phyloP scores from a whole-genome alignment of 176 grass and related monocot genomes.

The Chloris gayana region DNA sequence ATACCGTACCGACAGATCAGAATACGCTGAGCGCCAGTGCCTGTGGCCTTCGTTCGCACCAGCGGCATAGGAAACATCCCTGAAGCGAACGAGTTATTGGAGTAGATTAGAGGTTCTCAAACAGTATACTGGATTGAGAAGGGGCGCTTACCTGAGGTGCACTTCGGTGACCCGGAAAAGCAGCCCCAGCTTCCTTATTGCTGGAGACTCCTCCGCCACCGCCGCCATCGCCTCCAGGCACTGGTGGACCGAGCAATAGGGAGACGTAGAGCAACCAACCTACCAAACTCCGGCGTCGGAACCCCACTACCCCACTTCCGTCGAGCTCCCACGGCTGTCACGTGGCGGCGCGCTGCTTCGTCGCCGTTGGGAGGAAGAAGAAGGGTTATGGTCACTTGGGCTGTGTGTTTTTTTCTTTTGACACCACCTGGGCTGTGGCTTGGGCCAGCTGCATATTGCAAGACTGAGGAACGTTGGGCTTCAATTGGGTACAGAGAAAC shows the following conservation, averaged over 20 bases:
- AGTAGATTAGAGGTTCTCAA: neutral
- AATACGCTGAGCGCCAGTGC: conserved; percentile 25
- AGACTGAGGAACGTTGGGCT: too few species aligned
- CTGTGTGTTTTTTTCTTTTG: too few species aligned
- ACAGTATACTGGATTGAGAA: neutral
- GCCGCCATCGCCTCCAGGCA: neutral
- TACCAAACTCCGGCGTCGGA: neutral
- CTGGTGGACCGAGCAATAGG: neutral
- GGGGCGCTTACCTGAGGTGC: conserved; percentile 57
- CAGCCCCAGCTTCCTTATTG: conserved; percentile 55
- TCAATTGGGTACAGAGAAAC: too few species aligned
- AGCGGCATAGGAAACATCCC: conserved; percentile 59
- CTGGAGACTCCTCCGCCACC: conserved; percentile 29
- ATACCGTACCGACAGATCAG: conserved; percentile 19
- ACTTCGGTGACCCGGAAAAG: conserved; percentile 75
- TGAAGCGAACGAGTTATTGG: conserved; percentile 39
- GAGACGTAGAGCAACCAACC: too few species aligned
- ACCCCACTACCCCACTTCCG: too few species aligned
- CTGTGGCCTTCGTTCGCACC: conserved; percentile 17
- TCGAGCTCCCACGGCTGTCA: neutral
- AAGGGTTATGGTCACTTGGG: neutral
- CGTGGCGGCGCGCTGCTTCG: neutral
- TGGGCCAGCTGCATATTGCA: neutral
- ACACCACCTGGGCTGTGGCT: too few species aligned
- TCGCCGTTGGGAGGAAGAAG: neutral